Evolutionary conservation across 2,329 filamentous ascomycete species (phyloP).

Genomic region (Arthrobotrys pseudoclavata): DNA sequence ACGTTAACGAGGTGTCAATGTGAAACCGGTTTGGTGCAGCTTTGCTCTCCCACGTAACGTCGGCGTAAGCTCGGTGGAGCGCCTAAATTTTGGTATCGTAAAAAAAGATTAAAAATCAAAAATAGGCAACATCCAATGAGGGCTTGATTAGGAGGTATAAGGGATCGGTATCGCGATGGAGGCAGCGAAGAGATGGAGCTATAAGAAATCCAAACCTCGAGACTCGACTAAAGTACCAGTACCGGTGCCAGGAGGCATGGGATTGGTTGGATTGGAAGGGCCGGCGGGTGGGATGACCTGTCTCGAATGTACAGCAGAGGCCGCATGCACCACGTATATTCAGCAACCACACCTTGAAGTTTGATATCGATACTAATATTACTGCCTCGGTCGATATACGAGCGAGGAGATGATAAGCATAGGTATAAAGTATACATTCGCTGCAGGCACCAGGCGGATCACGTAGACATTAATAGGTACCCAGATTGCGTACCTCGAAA

Average conservation of each 20-base stretch:
- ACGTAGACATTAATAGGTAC: constrained; percentile 24
- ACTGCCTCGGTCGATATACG: too few relatives aligned
- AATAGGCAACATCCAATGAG: neutral
- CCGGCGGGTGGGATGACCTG: constrained; percentile 42
- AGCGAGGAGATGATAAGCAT: neutral
- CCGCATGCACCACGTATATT: constrained; percentile 32
- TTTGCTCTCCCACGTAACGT: constrained; percentile 27
- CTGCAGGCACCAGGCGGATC: constrained; percentile 47
- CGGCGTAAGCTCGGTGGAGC: constrained; percentile 41
- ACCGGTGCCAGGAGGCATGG: neutral
- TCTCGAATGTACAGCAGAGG: constrained; percentile 14
- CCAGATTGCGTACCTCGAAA: constrained; percentile 47
- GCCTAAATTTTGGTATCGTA: constrained; percentile 14
- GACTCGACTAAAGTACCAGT: constrained; percentile 11
- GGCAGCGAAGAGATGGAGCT: constrained; percentile 14
- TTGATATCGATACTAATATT: too few relatives aligned
- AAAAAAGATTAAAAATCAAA: neutral
- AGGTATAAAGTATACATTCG: neutral
- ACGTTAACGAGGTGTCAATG: constrained; percentile 27
- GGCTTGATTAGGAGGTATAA: too few relatives aligned
- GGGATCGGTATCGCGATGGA: constrained; percentile 12
- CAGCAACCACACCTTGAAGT: constrained; percentile 25
- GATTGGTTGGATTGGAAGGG: constrained; percentile 2
- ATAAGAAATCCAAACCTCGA: constrained; percentile 21
- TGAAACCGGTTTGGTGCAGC: constrained; percentile 47